Conservation (phyloP, 257 asterid genomes). For the Salvia hispanica region DNA sequence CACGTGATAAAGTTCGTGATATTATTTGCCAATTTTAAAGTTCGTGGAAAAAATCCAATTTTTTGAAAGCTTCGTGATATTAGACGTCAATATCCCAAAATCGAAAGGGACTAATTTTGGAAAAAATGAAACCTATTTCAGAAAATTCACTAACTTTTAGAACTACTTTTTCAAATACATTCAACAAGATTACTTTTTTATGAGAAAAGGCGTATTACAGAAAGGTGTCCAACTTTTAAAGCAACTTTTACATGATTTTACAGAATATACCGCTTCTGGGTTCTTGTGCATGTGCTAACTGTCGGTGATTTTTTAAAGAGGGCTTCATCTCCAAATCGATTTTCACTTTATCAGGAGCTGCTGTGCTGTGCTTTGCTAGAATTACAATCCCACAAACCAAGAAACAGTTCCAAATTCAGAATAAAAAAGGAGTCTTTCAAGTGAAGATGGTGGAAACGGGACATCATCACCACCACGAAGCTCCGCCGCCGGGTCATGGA, state of each 20-base stretch:
- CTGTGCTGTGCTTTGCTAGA: too few species aligned
- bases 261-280: slow-evolving; percentile 10
- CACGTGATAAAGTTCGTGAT: too few species aligned
- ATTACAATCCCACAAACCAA: not conserved
- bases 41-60: too few species aligned
- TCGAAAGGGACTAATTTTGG: too few species aligned
- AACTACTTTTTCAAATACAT: too few species aligned
- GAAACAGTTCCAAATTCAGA: not conserved
- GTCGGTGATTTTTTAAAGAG: slow-evolving; percentile 33
- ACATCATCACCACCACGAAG: slow-evolving; percentile 44
- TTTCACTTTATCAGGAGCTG: too few species aligned
- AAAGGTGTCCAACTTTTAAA: slow-evolving; percentile 25
- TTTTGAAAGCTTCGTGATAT: too few species aligned
- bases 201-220: not conserved
- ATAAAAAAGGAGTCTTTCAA: not conserved
- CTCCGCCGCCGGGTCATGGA: slow-evolving; percentile 43
- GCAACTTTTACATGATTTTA: slow-evolving; percentile 22
- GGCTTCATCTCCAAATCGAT: slow-evolving; percentile 17
- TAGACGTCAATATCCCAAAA: too few species aligned
- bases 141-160: too few species aligned
- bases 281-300: slow-evolving; percentile 33
- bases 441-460: slow-evolving; percentile 71
- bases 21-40: too few species aligned
- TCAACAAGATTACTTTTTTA: too few species aligned
- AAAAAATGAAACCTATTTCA: too few species aligned